Conservation (phyloP, 345 rosid species). For the Triadica sebifera region DNA sequence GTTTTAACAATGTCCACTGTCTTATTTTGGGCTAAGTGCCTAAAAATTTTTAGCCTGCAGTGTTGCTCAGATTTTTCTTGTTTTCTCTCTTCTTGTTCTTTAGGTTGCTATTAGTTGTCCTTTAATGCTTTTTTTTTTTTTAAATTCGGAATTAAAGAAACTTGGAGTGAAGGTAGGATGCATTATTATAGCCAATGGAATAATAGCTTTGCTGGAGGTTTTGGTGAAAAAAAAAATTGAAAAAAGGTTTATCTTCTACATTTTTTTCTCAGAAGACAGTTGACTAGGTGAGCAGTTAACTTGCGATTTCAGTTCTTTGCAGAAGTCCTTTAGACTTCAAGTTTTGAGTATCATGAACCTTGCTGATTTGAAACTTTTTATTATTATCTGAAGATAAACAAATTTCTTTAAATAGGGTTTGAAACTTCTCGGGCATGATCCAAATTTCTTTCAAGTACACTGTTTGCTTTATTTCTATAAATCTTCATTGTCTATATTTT, state of each 20-base stretch:
- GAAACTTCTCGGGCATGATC: not conserved
- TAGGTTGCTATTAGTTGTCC: not conserved
- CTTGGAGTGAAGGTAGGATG: too few species aligned
- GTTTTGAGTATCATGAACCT: not conserved
- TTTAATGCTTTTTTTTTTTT: not conserved
- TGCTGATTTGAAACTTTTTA: not conserved
- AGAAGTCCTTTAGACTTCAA: not conserved
- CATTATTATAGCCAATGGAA: too few species aligned
- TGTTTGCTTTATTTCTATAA: not conserved
- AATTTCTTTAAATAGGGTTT: too few species aligned
- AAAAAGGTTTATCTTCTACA: not conserved
- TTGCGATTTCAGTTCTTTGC: not conserved
- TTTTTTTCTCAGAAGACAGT: not conserved
- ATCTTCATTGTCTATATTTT: not conserved
- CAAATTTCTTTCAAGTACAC: not conserved
- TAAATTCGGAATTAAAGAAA: too few species aligned
- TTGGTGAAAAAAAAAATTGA: not conserved
- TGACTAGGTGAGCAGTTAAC: too few species aligned
- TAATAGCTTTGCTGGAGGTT: not conserved
- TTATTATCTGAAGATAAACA: not conserved
- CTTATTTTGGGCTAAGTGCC: not conserved
- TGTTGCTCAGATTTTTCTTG: not conserved
- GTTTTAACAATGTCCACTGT: slow-evolving; percentile 12
- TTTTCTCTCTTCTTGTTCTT: not conserved
- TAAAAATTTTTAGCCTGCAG: slow-evolving; percentile 1